phyloP scores from a whole-genome alignment of 257 asterid species.

The Nicotiana noctiflora region DNA sequence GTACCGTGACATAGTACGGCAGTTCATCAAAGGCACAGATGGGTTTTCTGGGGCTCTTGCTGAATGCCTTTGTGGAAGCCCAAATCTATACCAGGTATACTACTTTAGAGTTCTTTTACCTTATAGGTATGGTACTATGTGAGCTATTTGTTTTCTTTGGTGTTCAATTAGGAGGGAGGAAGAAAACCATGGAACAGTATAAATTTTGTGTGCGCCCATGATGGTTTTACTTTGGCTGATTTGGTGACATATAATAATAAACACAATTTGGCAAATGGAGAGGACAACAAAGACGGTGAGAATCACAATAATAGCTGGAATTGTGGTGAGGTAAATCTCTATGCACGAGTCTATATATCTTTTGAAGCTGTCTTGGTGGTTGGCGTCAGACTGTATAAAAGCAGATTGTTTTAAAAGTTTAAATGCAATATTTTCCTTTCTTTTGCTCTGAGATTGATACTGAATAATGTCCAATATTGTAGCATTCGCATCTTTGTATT shows the following conservation, averaged over 20 bases:
- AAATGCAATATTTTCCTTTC: background rate
- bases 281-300: conserved; percentile 93
- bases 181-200: conserved; percentile 96
- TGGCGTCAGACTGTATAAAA: background rate
- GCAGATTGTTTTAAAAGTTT: background rate
- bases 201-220: conserved; percentile 89
- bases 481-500: background rate
- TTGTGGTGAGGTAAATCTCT: conserved; percentile 68
- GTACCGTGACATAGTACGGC: conserved; percentile 92
- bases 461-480: background rate
- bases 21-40: conserved; percentile 94
- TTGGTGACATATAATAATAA: conserved; percentile 81
- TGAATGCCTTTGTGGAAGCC: conserved; percentile 96
- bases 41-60: conserved; percentile 98
- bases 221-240: conserved; percentile 98
- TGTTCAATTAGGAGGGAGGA: conserved; percentile 83
- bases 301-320: conserved; percentile 98
- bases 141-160: background rate
- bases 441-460: background rate
- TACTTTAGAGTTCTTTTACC: background rate
- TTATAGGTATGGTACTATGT: background rate
- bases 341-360: background rate
- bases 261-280: conserved; percentile 90
- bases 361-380: background rate
- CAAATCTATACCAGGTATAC: conserved; percentile 80